Evolutionary conservation across 139 green algal genomes (phyloP).

Genomic region (Tetratostichococcus sp.): DNA sequence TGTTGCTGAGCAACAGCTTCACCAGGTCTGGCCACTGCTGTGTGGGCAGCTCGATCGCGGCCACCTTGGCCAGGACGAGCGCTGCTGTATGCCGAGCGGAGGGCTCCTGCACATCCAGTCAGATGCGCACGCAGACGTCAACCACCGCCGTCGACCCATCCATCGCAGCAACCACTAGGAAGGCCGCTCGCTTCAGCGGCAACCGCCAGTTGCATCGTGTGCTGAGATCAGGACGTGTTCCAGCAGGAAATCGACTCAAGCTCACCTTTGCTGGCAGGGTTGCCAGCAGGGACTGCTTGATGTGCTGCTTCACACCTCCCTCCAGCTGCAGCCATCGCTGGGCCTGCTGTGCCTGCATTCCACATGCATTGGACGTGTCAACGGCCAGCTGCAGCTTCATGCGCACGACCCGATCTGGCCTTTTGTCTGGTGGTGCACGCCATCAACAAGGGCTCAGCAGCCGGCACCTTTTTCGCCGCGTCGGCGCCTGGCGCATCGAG

Average conservation of each 20-base stretch:
- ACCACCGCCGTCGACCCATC: too few species aligned
- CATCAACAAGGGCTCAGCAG: too few species aligned
- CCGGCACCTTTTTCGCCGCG: constrained; percentile 44
- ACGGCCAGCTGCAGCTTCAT: too few species aligned
- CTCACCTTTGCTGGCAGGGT: constrained; percentile 63
- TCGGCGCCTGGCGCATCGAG: constrained; percentile 80
- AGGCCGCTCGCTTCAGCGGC: too few species aligned
- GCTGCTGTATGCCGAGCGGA: constrained; percentile 67
- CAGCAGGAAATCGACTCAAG: constrained; percentile 21
- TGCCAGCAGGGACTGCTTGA: constrained; percentile 72
- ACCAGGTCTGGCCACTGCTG: constrained; percentile 87
- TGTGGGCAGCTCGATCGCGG: constrained; percentile 83
- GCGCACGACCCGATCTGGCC: too few species aligned
- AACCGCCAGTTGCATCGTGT: too few species aligned
- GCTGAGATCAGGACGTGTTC: not conserved
- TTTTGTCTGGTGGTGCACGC: too few species aligned
- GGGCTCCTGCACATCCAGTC: constrained; percentile 19
- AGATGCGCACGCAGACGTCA: too few species aligned
- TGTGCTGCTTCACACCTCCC: constrained; percentile 55
- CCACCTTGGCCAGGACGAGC: constrained; percentile 92
- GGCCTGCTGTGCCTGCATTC: constrained; percentile 51
- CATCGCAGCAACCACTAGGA: too few species aligned
- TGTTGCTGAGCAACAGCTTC: constrained; percentile 52
- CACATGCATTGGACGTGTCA: not conserved
- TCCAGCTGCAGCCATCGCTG: constrained; percentile 70